These are phyloP conservation scores for Saturnispora zaruensis DNA, from an alignment of 805 yeast species.

Conservation along the genomic window DNA sequence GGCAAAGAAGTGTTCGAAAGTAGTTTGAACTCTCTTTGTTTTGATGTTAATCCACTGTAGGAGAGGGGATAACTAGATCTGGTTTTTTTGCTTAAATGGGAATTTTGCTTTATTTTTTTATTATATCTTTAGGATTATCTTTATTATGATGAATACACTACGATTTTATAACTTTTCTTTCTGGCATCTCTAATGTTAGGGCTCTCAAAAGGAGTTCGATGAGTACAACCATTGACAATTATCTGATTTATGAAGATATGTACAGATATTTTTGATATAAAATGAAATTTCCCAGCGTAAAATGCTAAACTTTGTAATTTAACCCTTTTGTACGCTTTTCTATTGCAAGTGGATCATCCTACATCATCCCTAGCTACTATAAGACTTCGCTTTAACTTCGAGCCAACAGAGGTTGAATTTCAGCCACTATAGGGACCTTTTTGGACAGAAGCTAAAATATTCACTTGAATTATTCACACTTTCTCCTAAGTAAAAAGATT, in stretches of 20 bases:
- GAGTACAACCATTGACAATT: slow-evolving; percentile 67
- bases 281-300: not conserved
- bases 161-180: slow-evolving; percentile 39
- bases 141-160: slow-evolving; percentile 10
- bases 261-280: not conserved
- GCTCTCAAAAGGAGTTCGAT: slow-evolving; percentile 54
- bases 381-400: not conserved
- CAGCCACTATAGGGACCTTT: not conserved
- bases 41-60: not conserved
- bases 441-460: not conserved
- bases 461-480: not conserved
- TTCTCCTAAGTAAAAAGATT: not conserved
- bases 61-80: not conserved
- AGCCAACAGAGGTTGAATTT: not conserved
- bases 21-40: not conserved
- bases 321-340: not conserved
- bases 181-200: slow-evolving; percentile 94
- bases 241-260: slow-evolving; percentile 38
- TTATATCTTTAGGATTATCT: not conserved
- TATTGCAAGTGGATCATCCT: not conserved
- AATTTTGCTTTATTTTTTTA: not conserved
- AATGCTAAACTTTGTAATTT: not conserved
- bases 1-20: not conserved
- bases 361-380: not conserved
- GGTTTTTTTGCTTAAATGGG: not conserved